These are phyloP conservation scores for Rugonectria rugulosa DNA, from an alignment of 2,329 filamentous ascomycete species.

Conservation along the genomic window DNA sequence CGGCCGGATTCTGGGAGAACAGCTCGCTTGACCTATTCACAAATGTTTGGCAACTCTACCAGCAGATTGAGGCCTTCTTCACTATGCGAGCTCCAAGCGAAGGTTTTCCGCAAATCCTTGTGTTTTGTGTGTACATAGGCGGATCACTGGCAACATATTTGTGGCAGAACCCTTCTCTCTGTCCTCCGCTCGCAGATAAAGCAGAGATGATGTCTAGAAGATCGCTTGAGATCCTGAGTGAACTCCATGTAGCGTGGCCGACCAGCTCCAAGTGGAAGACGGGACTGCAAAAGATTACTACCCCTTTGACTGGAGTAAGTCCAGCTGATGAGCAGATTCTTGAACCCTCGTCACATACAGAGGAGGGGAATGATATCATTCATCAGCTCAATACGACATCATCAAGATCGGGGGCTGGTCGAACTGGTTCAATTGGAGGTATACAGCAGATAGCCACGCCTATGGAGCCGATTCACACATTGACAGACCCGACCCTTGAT, in stretches of 20 bases:
- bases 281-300: constrained; percentile 30
- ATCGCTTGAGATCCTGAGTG: constrained; percentile 34
- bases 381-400: too few species aligned
- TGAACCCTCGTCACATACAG: too few species aligned
- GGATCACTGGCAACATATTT: constrained; percentile 46
- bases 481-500: constrained; percentile 15
- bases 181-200: constrained; percentile 32
- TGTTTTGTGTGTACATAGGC: constrained; percentile 51
- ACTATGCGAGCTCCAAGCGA: constrained; percentile 39
- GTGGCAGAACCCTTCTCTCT: constrained; percentile 40
- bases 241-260: constrained; percentile 39
- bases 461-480: neutral
- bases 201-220: constrained; percentile 38
- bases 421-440: neutral
- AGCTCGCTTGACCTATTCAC: constrained; percentile 44
- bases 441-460: neutral
- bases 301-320: constrained; percentile 21
- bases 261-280: constrained; percentile 32
- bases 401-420: too few species aligned
- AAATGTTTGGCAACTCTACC: constrained; percentile 46
- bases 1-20: constrained; percentile 36
- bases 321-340: neutral
- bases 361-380: too few species aligned
- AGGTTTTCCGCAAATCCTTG: constrained; percentile 46
- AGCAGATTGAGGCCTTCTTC: constrained; percentile 46